These are phyloP conservation scores for Podaxis sp. DNA, from an alignment of 768 basidiomycete species.

Conservation along the genomic window DNA sequence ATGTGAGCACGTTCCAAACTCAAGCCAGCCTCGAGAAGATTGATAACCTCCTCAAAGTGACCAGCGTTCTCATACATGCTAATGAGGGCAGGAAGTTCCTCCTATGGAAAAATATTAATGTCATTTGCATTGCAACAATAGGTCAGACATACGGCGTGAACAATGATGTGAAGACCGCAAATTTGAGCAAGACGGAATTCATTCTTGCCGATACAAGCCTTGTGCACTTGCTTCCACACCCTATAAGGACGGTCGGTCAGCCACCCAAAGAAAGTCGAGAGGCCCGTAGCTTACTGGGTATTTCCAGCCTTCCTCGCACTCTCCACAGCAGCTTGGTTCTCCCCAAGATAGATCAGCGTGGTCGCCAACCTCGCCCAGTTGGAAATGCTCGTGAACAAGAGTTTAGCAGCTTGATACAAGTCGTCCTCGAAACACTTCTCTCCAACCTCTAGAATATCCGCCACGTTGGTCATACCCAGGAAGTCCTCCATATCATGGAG, in stretches of 20 bases:
- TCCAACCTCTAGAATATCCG: conserved; percentile 93
- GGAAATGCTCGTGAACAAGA: conserved; percentile 94
- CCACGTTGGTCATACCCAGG: conserved; percentile 97
- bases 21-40: conserved; percentile 89
- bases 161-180: conserved; percentile 96
- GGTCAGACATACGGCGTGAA: conserved; percentile 64
- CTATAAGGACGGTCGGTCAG: conserved; percentile 35
- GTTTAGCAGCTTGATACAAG: conserved; percentile 94
- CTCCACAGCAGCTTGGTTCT: conserved; percentile 98
- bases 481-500: conserved; percentile 99
- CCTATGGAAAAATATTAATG: conserved; percentile 41
- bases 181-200: conserved; percentile 94
- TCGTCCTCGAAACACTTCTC: conserved; percentile 99
- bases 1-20: conserved; percentile 98
- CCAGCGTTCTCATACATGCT: conserved; percentile 88
- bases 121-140: conserved; percentile 23
- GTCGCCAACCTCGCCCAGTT: conserved; percentile 99
- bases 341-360: conserved; percentile 96
- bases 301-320: conserved; percentile 99
- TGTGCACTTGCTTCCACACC: conserved; percentile 99
- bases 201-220: conserved; percentile 95
- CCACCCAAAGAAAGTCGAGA: neutral
- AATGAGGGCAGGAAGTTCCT: conserved; percentile 74
- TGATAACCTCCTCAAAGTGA: conserved; percentile 92
- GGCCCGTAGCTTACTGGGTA: conserved; percentile 70